Evolutionary conservation across 352 stramenopile genomes (phyloP).

Genomic region (Pythium dissotocum): DNA sequence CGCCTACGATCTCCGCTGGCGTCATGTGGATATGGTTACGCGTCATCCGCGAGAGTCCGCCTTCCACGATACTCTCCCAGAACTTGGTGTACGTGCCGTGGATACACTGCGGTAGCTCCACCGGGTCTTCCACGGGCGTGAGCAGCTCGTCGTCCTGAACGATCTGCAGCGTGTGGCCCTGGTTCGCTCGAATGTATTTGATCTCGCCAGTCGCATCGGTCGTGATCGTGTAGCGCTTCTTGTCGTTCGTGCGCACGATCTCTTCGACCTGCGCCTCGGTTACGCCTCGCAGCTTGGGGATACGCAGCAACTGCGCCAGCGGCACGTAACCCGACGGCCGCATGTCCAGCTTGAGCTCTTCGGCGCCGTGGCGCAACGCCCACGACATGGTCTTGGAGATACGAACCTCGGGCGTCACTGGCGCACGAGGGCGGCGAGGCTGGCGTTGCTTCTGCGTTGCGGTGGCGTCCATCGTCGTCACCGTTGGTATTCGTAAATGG

Average conservation of each 20-base stretch:
- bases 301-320: constrained; percentile 46
- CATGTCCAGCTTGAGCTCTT: constrained; percentile 71
- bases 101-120: constrained; percentile 54
- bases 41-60: constrained; percentile 73
- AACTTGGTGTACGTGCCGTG: constrained; percentile 76
- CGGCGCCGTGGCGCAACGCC: constrained; percentile 70
- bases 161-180: constrained; percentile 69
- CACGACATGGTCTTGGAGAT: constrained; percentile 81
- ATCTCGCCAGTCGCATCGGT: constrained; percentile 39
- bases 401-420: constrained; percentile 48
- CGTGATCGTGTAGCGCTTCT: constrained; percentile 76
- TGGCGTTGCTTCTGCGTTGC: neutral
- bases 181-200: constrained; percentile 80
- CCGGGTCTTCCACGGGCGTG: constrained; percentile 51
- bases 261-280: constrained; percentile 61
- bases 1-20: constrained; percentile 39
- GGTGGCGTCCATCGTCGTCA: neutral
- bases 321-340: constrained; percentile 66
- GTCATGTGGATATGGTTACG: constrained; percentile 89
- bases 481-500: neutral
- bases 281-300: constrained; percentile 55
- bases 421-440: constrained; percentile 4
- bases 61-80: constrained; percentile 64
- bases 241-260: constrained; percentile 64
- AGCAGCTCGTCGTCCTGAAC: constrained; percentile 77